Evolutionary conservation across 345 rosid genomes (phyloP).

Genomic region (Bretschneidera sinensis): DNA sequence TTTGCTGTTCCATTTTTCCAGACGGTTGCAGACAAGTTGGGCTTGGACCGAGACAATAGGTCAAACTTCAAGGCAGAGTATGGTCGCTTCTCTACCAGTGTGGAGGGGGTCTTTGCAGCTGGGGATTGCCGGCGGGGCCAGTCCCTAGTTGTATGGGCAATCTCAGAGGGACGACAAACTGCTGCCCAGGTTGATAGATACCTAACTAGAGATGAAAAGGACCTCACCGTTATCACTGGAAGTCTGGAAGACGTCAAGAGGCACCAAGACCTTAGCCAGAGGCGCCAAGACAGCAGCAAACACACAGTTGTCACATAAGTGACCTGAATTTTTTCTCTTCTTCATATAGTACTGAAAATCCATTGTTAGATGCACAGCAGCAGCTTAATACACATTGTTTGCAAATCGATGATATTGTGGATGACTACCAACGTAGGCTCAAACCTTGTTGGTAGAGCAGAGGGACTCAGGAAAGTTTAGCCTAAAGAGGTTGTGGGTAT

Average conservation of each 20-base stretch:
- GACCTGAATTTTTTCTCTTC: background rate
- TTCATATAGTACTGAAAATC: too few relatives aligned
- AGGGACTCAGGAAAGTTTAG: background rate
- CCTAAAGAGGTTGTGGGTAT: conserved; percentile 8
- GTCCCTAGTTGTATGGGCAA: conserved; percentile 98
- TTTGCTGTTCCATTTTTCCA: background rate
- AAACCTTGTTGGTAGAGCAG: background rate
- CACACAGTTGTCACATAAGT: conserved; percentile 38
- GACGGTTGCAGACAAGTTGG: conserved; percentile 73
- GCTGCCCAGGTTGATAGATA: conserved; percentile 83
- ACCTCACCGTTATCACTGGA: background rate
- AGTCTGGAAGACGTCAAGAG: conserved; percentile 30
- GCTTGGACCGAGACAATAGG: conserved; percentile 71
- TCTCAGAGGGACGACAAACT: conserved; percentile 95
- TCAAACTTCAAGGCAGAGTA: conserved; percentile 94
- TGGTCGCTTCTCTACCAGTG: conserved; percentile 77
- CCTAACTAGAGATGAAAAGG: conserved; percentile 36
- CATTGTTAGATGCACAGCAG: background rate
- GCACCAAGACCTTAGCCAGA: conserved; percentile 32
- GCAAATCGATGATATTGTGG: too few relatives aligned
- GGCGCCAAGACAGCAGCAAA: conserved; percentile 15
- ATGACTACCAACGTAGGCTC: background rate
- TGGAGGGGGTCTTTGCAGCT: conserved; percentile 90
- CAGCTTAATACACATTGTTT: conserved; percentile 1
- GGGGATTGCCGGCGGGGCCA: conserved; percentile 98